A percentile compares a stretch with the other conserved stretches of the same genome.
These are phyloP conservation scores for Hypomyces rosellus DNA, from an alignment of 2,329 filamentous ascomycete species.

Conservation along the genomic window DNA sequence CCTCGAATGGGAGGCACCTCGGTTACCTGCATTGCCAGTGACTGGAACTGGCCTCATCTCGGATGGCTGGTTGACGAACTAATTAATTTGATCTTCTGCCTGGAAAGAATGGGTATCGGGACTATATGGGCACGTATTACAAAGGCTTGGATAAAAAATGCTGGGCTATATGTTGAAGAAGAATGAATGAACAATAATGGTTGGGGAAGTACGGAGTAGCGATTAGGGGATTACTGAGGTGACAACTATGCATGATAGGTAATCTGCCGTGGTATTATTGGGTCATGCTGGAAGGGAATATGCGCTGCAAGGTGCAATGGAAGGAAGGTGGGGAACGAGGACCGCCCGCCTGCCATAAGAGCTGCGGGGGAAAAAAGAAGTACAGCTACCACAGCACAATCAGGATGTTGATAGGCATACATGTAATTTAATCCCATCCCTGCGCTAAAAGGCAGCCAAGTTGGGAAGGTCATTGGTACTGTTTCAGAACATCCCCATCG, in stretches of 20 bases:
- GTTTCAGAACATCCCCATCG: not conserved
- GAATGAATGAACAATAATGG: too few relatives aligned
- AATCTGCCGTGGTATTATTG: too few relatives aligned
- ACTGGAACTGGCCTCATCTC: conserved; percentile 16
- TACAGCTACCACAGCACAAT: too few relatives aligned
- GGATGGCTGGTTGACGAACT: not conserved
- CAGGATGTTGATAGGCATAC: too few relatives aligned
- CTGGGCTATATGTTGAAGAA: not conserved
- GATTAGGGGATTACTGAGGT: conserved; percentile 4
- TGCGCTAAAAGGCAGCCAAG: too few relatives aligned
- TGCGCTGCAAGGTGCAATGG: too few relatives aligned
- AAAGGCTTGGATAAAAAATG: not conserved
- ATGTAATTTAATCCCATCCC: too few relatives aligned
- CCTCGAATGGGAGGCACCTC: conserved; percentile 6
- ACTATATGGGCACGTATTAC: not conserved
- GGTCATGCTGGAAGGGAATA: too few relatives aligned
- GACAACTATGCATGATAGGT: too few relatives aligned
- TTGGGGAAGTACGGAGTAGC: conserved; percentile 3
- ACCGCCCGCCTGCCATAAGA: too few relatives aligned
- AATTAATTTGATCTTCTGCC: not conserved
- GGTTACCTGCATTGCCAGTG: conserved; percentile 9
- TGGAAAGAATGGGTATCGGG: not conserved
- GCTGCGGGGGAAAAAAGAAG: too few relatives aligned
- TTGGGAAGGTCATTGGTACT: not conserved
- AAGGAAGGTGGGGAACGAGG: too few relatives aligned